These are phyloP conservation scores for Lanzia echinophila DNA, from an alignment of 2,329 filamentous ascomycete genomes.

Conservation along the genomic window DNA sequence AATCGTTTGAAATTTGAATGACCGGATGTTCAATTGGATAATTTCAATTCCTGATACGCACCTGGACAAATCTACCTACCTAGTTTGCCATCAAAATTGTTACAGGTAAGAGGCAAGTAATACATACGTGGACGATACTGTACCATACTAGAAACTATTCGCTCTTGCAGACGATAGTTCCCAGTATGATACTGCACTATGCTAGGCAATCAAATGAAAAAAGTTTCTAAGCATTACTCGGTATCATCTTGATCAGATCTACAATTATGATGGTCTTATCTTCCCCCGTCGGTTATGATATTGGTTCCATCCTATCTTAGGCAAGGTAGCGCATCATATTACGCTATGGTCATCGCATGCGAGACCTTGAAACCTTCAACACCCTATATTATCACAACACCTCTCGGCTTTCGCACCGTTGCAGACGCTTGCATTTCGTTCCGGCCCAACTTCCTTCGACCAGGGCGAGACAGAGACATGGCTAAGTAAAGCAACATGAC, in stretches of 20 bases:
- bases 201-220: background rate
- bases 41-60: background rate
- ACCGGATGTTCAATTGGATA: background rate
- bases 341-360: constrained; percentile 8
- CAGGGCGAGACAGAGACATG: constrained; percentile 7
- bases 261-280: background rate
- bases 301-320: background rate
- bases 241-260: background rate
- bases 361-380: constrained; percentile 21
- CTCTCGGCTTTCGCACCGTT: constrained; percentile 13
- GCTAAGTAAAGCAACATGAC: background rate
- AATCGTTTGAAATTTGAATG: background rate
- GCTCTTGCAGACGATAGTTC: background rate
- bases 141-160: background rate
- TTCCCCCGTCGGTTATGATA: background rate
- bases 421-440: constrained; percentile 18
- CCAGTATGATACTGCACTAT: background rate
- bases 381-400: constrained; percentile 12
- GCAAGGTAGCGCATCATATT: constrained; percentile 6
- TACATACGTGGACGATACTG: background rate
- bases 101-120: background rate
- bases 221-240: background rate
- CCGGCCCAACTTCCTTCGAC: constrained; percentile 9
- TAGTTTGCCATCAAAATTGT: background rate
- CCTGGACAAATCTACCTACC: background rate